phyloP scores from a whole-genome alignment of 306 rosid species.

The Trifolium dubium region DNA sequence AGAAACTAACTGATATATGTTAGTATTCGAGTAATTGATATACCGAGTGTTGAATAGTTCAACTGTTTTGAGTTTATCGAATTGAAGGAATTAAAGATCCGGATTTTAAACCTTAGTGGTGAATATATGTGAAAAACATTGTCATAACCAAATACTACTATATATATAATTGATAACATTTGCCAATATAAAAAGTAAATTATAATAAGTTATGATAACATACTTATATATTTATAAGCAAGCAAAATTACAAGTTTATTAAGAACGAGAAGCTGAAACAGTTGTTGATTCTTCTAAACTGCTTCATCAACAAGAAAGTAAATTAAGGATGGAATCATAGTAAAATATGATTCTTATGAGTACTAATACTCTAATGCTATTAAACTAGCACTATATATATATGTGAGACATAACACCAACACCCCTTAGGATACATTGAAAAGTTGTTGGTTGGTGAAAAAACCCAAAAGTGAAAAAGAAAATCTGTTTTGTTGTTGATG shows the following conservation, averaged over 20 bases:
- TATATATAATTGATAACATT: too few species aligned
- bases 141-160: too few species aligned
- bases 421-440: conserved; percentile 17
- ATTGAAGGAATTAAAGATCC: too few species aligned
- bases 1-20: not conserved
- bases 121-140: too few species aligned
- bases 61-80: not conserved
- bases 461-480: not conserved
- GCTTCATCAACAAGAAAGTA: conserved; percentile 41
- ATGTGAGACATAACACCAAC: conserved; percentile 30
- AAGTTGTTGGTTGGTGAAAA: conserved; percentile 27
- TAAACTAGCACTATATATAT: conserved; percentile 35
- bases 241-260: conserved; percentile 44
- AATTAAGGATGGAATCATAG: conserved; percentile 44
- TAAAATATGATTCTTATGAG: conserved; percentile 45
- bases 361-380: conserved; percentile 43
- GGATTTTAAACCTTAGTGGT: not conserved
- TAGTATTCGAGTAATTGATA: conserved; percentile 15
- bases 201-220: not conserved
- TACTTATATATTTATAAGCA: not conserved
- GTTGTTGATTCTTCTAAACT: conserved; percentile 36
- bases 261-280: conserved; percentile 35
- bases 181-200: not conserved
- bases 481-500: conserved; percentile 39
- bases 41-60: too few species aligned